These are phyloP conservation scores for Teratosphaeria epicoccoides DNA, from an alignment of 2,329 filamentous ascomycete genomes.

Conservation along the genomic window DNA sequence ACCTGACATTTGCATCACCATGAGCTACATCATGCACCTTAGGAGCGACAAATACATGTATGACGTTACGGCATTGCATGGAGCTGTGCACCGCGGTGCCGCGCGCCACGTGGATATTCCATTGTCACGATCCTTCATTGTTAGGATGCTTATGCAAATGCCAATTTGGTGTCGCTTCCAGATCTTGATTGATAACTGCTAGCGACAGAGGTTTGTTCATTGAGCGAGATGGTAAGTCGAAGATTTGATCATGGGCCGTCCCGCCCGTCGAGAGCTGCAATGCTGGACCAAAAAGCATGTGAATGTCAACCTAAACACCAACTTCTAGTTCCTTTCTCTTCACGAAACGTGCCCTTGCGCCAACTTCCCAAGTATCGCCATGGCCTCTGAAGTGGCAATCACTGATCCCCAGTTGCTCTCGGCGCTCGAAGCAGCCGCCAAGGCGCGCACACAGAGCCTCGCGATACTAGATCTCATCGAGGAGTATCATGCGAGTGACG, in stretches of 20 bases:
- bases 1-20: not conserved
- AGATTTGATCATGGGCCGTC: too few species aligned
- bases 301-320: not conserved
- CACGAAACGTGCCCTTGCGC: too few species aligned
- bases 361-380: conserved; percentile 1
- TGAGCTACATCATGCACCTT: not conserved
- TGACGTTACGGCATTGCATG: not conserved
- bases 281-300: not conserved
- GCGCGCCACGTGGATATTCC: too few species aligned
- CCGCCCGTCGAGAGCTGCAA: too few species aligned
- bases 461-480: conserved; percentile 47
- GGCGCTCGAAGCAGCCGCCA: conserved; percentile 61
- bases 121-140: too few species aligned
- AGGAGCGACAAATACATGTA: too few species aligned
- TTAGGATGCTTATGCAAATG: too few species aligned
- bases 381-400: conserved; percentile 30
- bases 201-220: too few species aligned
- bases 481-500: conserved; percentile 10
- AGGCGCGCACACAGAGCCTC: conserved; percentile 62
- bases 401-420: conserved; percentile 55
- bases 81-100: not conserved
- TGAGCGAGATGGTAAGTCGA: too few species aligned
- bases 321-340: too few species aligned
- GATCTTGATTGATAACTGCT: too few species aligned
- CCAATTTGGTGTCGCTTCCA: too few species aligned